A percentile compares a stretch with the other conserved stretches of the same genome.
Conservation (phyloP, 768 basidiomycete species). For the Agaricus blazei region DNA sequence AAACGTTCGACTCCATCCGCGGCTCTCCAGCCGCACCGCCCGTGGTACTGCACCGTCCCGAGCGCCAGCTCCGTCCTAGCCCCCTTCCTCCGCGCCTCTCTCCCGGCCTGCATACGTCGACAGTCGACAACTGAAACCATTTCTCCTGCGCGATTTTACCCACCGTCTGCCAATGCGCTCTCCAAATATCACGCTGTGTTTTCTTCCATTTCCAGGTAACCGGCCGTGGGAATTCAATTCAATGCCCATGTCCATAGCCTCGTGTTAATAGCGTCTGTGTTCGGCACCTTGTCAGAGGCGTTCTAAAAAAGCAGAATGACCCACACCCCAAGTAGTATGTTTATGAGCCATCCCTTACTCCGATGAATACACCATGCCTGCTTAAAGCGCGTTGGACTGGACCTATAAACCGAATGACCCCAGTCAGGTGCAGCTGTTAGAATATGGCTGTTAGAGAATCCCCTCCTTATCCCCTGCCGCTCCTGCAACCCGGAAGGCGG, state of each 20-base stretch:
- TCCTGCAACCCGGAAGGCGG: too few relatives aligned
- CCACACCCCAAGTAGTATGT: not conserved
- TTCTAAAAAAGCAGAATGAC: not conserved
- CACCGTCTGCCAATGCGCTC: constrained; percentile 6
- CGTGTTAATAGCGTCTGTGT: not conserved
- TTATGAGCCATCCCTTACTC: not conserved
- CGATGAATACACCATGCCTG: not conserved
- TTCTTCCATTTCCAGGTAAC: constrained; percentile 9
- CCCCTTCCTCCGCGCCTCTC: too few relatives aligned
- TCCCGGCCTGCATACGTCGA: too few relatives aligned
- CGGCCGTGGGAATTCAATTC: not conserved
- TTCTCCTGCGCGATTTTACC: constrained; percentile 7
- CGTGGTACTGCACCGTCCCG: not conserved
- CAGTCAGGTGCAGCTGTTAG: not conserved
- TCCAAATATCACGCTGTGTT: not conserved
- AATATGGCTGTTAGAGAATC: not conserved
- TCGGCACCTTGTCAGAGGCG: not conserved
- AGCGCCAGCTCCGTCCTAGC: too few relatives aligned
- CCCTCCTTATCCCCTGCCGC: not conserved
- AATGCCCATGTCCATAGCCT: not conserved
- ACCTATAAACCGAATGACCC: too few relatives aligned
- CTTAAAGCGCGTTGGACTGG: too few relatives aligned
- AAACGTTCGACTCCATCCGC: not conserved
- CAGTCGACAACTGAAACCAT: not conserved
- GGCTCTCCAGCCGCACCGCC: not conserved